Evolutionary conservation across 139 green algal species (phyloP).

Genomic region (Trebouxia sp.): DNA sequence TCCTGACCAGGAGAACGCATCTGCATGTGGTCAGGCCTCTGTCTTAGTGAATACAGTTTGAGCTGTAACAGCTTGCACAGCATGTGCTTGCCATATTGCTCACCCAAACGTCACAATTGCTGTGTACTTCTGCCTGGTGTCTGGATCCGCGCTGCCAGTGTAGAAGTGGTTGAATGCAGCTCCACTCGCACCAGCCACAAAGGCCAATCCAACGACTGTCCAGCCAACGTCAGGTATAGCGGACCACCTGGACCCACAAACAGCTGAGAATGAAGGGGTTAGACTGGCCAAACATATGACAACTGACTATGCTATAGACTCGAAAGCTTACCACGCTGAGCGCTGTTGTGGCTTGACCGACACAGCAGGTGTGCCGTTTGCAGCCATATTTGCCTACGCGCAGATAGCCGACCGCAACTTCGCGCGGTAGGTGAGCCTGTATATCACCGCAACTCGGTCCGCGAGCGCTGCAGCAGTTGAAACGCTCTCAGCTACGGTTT

Average conservation of each 20-base stretch:
- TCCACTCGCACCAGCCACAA: slow-evolving; percentile 16
- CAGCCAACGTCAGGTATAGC: background rate
- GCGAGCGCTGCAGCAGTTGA: too few relatives aligned
- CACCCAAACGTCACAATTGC: background rate
- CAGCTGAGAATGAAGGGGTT: background rate
- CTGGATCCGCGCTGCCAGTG: background rate
- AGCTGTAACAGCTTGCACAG: background rate
- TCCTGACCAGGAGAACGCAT: background rate
- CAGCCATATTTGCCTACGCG: too few relatives aligned
- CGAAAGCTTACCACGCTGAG: too few relatives aligned
- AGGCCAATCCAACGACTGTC: slow-evolving; percentile 3
- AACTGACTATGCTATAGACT: too few relatives aligned
- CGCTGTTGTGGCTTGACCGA: too few relatives aligned
- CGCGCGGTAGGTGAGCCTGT: too few relatives aligned
- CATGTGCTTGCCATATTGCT: too few relatives aligned
- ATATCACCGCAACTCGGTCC: too few relatives aligned
- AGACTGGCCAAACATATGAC: too few relatives aligned
- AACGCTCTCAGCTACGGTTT: too few relatives aligned
- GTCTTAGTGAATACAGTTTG: background rate
- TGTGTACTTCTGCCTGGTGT: background rate
- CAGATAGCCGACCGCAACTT: too few relatives aligned
- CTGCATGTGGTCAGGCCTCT: background rate
- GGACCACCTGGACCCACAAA: background rate
- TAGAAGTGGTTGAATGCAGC: slow-evolving; percentile 23
- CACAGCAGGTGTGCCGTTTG: too few relatives aligned